Percentiles rank a stretch among this genome's conserved stretches.
These are phyloP conservation scores for Setaria italica DNA, from an alignment of 202 grass and related monocot genomes.

Conservation along the genomic window DNA sequence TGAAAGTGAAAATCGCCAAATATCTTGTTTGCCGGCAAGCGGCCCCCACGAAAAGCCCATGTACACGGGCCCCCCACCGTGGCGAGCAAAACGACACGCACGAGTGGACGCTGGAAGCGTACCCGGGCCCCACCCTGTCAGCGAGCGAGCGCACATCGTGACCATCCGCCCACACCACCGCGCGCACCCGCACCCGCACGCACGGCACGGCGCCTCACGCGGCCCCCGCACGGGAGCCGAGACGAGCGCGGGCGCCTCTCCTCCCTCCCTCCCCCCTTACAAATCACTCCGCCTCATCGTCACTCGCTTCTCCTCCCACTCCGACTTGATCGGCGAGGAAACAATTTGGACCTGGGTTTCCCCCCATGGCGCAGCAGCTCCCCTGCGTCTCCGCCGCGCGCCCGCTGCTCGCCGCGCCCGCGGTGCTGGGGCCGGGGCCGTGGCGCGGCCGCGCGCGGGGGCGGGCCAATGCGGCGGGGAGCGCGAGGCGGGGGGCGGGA, in stretches of 20 bases:
- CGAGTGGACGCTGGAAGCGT: not conserved
- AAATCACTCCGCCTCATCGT: conserved; percentile 27
- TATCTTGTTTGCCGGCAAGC: not conserved
- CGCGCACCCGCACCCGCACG: not conserved
- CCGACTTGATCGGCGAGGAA: conserved; percentile 2
- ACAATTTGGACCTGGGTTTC: not conserved
- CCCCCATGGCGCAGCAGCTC: conserved; percentile 34
- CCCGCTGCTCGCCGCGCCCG: conserved; percentile 41
- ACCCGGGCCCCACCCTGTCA: conserved; percentile 13
- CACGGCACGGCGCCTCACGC: conserved; percentile 2
- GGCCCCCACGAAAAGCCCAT: conserved; percentile 16
- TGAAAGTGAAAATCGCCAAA: not conserved
- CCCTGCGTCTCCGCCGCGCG: conserved; percentile 50
- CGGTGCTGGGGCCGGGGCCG: not conserved
- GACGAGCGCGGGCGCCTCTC: not conserved
- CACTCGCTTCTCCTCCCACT: not conserved
- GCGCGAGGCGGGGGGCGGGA: not conserved
- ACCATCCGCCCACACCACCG: not conserved
- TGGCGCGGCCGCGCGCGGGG: not conserved
- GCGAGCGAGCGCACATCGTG: not conserved
- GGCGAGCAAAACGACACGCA: not conserved
- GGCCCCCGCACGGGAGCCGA: conserved; percentile 27
- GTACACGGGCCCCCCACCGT: not conserved
- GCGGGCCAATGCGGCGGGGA: conserved; percentile 10
- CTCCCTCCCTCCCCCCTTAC: not conserved